Evolutionary conservation across 164 flowering plant species (phyloP).

Genomic region (Houttuynia cordata): DNA sequence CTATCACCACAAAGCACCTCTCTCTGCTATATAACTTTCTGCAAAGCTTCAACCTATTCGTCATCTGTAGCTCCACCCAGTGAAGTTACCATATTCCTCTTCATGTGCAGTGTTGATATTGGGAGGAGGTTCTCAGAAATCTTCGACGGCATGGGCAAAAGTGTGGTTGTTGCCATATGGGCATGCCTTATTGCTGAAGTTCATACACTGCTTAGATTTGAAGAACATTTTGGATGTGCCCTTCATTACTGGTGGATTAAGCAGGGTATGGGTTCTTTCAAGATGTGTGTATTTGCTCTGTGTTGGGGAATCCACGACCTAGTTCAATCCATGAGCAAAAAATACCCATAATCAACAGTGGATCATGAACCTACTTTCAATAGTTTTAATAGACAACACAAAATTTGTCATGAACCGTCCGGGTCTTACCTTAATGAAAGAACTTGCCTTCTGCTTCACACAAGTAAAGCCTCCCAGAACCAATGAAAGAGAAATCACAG

Average conservation of each 20-base stretch:
- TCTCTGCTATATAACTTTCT: constrained; percentile 75
- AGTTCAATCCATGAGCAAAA: too few relatives aligned
- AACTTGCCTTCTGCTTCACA: too few relatives aligned
- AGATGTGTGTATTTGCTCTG: neutral
- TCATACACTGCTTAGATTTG: constrained; percentile 70
- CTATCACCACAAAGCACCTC: constrained; percentile 73
- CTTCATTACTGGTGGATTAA: constrained; percentile 19
- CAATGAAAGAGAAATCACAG: too few relatives aligned
- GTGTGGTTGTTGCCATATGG: constrained; percentile 59
- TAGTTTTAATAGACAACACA: too few relatives aligned
- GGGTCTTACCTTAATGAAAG: too few relatives aligned
- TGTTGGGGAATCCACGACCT: neutral
- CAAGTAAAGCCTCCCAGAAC: too few relatives aligned
- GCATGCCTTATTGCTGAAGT: constrained; percentile 41
- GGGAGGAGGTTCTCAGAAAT: constrained; percentile 64
- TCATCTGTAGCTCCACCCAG: constrained; percentile 63
- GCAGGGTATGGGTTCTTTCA: neutral
- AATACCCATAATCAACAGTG: too few relatives aligned
- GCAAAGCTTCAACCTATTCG: constrained; percentile 60
- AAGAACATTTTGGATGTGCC: constrained; percentile 50
- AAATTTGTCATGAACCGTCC: too few relatives aligned
- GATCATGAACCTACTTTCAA: too few relatives aligned
- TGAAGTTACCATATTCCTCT: constrained; percentile 28
- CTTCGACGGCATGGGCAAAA: constrained; percentile 79
- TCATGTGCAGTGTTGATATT: constrained; percentile 47